A percentile compares a stretch with the other conserved stretches of the same genome.
These are phyloP conservation scores for Apiospora pterosperma DNA, from an alignment of 2,329 filamentous ascomycete genomes.

Conservation along the genomic window DNA sequence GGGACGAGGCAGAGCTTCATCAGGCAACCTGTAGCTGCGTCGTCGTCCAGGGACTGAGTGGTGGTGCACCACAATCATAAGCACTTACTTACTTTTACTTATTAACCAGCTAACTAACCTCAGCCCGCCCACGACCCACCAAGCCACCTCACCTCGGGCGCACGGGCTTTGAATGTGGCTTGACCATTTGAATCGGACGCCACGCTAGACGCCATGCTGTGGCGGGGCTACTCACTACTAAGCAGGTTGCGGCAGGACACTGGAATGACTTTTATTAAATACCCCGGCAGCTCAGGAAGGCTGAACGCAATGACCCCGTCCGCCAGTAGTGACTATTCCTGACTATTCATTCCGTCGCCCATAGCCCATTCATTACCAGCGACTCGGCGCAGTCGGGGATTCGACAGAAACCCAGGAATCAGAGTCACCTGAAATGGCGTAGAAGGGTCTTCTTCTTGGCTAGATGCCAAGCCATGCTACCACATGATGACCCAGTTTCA, in stretches of 20 bases:
- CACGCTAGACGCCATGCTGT: not conserved
- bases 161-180: not conserved
- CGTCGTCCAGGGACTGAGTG: not conserved
- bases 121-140: not conserved
- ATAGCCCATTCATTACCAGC: too few species aligned
- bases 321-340: too few species aligned
- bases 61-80: not conserved
- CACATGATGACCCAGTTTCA: not conserved
- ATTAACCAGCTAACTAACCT: not conserved
- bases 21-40: slow-evolving; percentile 6
- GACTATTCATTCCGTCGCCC: too few species aligned
- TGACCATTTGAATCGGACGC: not conserved
- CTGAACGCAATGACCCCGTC: too few species aligned
- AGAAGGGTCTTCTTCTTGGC: not conserved
- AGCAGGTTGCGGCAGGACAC: too few species aligned
- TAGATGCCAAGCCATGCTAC: not conserved
- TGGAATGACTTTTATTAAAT: too few species aligned
- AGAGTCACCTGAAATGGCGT: too few species aligned
- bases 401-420: too few species aligned
- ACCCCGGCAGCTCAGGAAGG: too few species aligned
- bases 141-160: not conserved
- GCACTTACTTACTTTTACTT: too few species aligned
- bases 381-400: too few species aligned
- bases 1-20: slow-evolving; percentile 6
- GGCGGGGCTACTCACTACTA: not conserved